Evolutionary conservation across 345 rosid species (phyloP), one percentile per base, ranked within the genome.

Genomic region (Ceriops decandra): DNA sequence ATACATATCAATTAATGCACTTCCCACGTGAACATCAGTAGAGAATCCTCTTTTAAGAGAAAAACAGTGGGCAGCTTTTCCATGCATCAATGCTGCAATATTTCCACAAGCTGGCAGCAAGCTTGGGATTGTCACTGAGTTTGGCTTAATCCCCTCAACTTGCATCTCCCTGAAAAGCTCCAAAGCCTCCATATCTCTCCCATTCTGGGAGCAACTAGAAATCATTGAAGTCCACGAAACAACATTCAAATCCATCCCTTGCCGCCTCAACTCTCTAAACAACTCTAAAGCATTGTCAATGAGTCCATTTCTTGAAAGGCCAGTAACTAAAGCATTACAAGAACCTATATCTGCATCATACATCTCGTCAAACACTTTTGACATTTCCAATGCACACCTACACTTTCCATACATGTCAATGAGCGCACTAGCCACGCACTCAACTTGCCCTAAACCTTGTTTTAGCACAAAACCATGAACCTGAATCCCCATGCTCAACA

Each of bases 1-100:
- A 64, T 91, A 86, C 93, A 86, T 89, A 70, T 89, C 93, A 75
- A 86, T 74, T 74, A 91, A 76, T 26, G 97, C 90, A 67, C 90
- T 85, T 49, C 79, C 76, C 79, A 87, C 86, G 70, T 84, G 84
- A 72, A 85, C 77, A 74, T 87, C 84, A 53, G 76, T 71, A 26
- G 62, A 59, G 15, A 85, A 79, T 73, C 82, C 80, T 26, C 67
- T 54, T 81, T 85, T 80, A 62, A 74, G 72, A 62, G 86, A 74
- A 72, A 79, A 87, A 67, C 85, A 83, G 72, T 87, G 92, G 63
- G 82, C 81, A 33, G 86, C 84, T 68, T 80, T 87, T 38, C 89
- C 90, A 20, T 86, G 85, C 69, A 78, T 71, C 62, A 85, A 64
- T n/a, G 90, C 86, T 62, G 95, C 88, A 60, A 87, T 87, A 11